Evolutionary conservation across 1,284 basidiomycete genomes (phyloP).

Genomic region (Hymenochaete sp.): DNA sequence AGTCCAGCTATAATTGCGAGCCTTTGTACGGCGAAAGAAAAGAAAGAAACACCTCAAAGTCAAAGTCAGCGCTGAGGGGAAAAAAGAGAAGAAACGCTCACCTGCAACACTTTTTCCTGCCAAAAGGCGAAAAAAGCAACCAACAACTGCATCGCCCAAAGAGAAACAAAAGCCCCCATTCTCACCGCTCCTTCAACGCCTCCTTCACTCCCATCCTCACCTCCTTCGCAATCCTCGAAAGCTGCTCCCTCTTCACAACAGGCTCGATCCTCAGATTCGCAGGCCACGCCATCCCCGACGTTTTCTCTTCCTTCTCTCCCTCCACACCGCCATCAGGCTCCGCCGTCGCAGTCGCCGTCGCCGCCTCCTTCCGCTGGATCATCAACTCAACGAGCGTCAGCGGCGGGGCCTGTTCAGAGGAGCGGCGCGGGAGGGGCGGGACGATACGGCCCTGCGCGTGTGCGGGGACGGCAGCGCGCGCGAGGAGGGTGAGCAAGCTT

Average conservation of each 20-base stretch:
- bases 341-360: neutral
- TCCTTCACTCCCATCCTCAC: conserved; percentile 11
- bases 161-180: too few relatives aligned
- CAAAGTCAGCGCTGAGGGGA: too few relatives aligned
- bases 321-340: conserved; percentile 2
- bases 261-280: conserved; percentile 15
- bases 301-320: conserved; percentile 1
- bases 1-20: too few relatives aligned
- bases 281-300: conserved; percentile 9
- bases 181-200: conserved; percentile 15
- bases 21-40: too few relatives aligned
- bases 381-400: conserved; percentile 16
- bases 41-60: too few relatives aligned
- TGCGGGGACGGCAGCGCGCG: conserved; percentile 9
- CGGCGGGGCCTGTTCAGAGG: neutral
- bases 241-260: conserved; percentile 10
- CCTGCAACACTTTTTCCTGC: too few relatives aligned
- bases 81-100: neutral
- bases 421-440: neutral
- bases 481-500: conserved; percentile 7
- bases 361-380: conserved; percentile 7
- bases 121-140: too few relatives aligned
- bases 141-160: too few relatives aligned
- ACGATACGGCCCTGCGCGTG: conserved; percentile 5
- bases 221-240: conserved; percentile 14